Evolutionary conservation across 108 stramenopile genomes (phyloP).

Genomic region (Discostella pseudostelligera): DNA sequence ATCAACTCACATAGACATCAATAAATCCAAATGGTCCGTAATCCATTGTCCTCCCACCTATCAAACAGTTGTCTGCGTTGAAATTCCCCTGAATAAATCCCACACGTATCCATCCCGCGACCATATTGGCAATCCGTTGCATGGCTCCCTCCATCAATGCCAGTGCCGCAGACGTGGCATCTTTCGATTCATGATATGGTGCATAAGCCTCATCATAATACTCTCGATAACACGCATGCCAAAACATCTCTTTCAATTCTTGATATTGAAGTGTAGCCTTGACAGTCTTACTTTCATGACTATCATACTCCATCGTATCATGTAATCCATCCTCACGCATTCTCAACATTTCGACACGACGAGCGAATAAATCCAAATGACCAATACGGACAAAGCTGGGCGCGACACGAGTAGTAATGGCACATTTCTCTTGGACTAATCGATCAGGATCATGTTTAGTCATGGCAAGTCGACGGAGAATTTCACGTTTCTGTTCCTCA

Average conservation of each 20-base stretch:
- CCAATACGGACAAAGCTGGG: slow-evolving; percentile 80
- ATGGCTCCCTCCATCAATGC: slow-evolving; percentile 56
- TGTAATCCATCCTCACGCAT: not conserved
- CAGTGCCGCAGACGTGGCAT: slow-evolving; percentile 56
- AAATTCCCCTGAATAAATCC: slow-evolving; percentile 97
- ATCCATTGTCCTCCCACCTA: slow-evolving; percentile 84
- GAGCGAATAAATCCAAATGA: slow-evolving; percentile 83
- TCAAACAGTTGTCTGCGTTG: slow-evolving; percentile 91
- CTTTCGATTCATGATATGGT: slow-evolving; percentile 49
- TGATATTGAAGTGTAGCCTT: slow-evolving; percentile 54
- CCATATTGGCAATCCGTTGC: slow-evolving; percentile 67
- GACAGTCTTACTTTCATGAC: slow-evolving; percentile 1
- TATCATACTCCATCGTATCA: not conserved
- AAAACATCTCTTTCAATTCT: slow-evolving; percentile 71
- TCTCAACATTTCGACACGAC: slow-evolving; percentile 45
- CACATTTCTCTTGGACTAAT: slow-evolving; percentile 76
- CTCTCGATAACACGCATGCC: slow-evolving; percentile 85
- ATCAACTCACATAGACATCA: slow-evolving; percentile 60
- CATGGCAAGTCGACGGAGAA: slow-evolving; percentile 59
- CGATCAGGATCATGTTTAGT: slow-evolving; percentile 76
- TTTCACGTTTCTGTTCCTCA: slow-evolving; percentile 49
- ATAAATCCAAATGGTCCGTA: slow-evolving; percentile 92
- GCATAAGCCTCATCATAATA: slow-evolving; percentile 61
- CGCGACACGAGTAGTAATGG: slow-evolving; percentile 85
- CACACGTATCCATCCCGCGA: slow-evolving; percentile 84